These are phyloP conservation scores for Blastobotrys muscicola DNA, from an alignment of 805 yeast species.

Conservation along the genomic window DNA sequence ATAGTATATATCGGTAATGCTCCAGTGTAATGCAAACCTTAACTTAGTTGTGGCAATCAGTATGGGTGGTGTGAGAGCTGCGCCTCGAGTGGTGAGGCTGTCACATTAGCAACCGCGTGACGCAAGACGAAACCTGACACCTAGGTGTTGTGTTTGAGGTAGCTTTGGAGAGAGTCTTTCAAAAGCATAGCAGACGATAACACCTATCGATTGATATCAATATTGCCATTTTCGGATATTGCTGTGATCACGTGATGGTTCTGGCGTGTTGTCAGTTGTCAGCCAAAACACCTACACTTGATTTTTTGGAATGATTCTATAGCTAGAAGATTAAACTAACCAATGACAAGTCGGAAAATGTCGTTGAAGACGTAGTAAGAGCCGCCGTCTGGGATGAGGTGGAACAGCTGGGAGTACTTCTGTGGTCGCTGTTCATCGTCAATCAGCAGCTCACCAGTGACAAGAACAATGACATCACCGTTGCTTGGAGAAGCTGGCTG, in stretches of 20 bases:
- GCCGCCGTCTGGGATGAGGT: conserved; percentile 83
- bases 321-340: conserved; percentile 21
- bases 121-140: too few relatives aligned
- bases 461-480: conserved; percentile 87
- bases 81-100: too few relatives aligned
- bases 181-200: too few relatives aligned
- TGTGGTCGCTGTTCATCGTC: conserved; percentile 95
- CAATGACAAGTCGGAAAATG: conserved; percentile 77
- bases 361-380: conserved; percentile 94
- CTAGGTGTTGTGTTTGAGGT: too few relatives aligned
- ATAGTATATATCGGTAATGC: not conserved
- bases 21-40: not conserved
- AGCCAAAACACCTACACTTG: too few relatives aligned
- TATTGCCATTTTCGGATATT: too few relatives aligned
- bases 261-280: too few relatives aligned
- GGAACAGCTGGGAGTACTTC: conserved; percentile 96
- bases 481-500: conserved; percentile 93
- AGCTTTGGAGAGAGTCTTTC: too few relatives aligned
- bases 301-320: not conserved
- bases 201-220: not conserved
- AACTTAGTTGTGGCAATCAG: not conserved
- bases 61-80: too few relatives aligned
- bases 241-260: too few relatives aligned
- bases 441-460: conserved; percentile 85
- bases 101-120: too few relatives aligned